These are phyloP conservation scores for Phytophthora rubi DNA, from an alignment of 352 stramenopile genomes.

Conservation along the genomic window DNA sequence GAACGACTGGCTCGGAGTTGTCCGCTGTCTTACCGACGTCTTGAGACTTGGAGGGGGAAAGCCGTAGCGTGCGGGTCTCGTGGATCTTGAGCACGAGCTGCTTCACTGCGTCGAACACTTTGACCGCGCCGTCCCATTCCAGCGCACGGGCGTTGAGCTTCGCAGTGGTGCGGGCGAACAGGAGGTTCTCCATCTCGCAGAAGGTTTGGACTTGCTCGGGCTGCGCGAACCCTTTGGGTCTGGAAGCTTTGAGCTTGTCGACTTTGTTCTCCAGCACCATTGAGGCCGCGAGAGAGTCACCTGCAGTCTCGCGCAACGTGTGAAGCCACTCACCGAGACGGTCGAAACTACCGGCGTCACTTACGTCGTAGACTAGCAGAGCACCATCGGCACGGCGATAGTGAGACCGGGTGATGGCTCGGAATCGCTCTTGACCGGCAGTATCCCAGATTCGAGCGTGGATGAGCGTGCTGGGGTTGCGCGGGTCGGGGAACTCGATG, in stretches of 20 bases:
- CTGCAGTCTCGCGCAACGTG: constrained; percentile 86
- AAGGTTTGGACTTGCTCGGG: constrained; percentile 52
- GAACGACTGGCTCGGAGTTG: constrained; percentile 17
- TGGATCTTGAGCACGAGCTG: constrained; percentile 72
- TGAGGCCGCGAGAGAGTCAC: constrained; percentile 84
- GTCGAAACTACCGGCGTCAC: constrained; percentile 83
- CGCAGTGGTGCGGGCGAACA: constrained; percentile 69
- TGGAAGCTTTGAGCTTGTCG: constrained; percentile 55
- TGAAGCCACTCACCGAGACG: constrained; percentile 90
- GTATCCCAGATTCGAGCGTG: constrained; percentile 92
- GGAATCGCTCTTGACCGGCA: constrained; percentile 89
- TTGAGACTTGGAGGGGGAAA: constrained; percentile 7
- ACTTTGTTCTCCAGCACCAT: constrained; percentile 93
- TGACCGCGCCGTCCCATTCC: constrained; percentile 63
- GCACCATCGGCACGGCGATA: constrained; percentile 88
- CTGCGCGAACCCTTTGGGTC: constrained; percentile 52
- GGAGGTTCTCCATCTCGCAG: constrained; percentile 58
- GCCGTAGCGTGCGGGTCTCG: constrained; percentile 17
- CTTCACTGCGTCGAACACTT: constrained; percentile 58
- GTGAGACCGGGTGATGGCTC: constrained; percentile 88
- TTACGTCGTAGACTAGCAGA: constrained; percentile 93
- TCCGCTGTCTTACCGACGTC: background rate
- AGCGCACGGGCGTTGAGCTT: constrained; percentile 65
- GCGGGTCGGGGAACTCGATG: constrained; percentile 64
- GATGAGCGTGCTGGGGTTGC: constrained; percentile 58